phyloP scores from a whole-genome alignment of 2,329 filamentous ascomycete species.

The Fusarium lyarnte region DNA sequence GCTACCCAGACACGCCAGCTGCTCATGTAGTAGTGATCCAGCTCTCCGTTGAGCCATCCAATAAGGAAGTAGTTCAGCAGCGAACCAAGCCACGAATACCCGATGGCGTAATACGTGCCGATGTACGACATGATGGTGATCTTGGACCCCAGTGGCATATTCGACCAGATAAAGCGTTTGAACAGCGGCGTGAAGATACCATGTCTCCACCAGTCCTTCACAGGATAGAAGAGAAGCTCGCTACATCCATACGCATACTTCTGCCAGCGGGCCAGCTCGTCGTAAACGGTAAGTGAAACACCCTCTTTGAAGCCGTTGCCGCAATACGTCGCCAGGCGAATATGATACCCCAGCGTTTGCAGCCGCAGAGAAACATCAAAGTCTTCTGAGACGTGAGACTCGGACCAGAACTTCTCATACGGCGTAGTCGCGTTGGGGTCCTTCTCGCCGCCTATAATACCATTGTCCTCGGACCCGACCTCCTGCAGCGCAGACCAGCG shows the following conservation, averaged over 20 bases:
- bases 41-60: conserved; percentile 72
- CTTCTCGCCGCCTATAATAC: conserved; percentile 41
- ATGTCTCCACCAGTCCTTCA: conserved; percentile 44
- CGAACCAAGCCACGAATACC: conserved; percentile 58
- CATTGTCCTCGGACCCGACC: conserved; percentile 48
- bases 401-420: conserved; percentile 72
- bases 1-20: conserved; percentile 70
- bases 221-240: conserved; percentile 74
- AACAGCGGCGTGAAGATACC: background rate
- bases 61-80: conserved; percentile 77
- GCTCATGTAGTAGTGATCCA: conserved; percentile 74
- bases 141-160: conserved; percentile 36
- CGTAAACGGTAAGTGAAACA: conserved; percentile 77
- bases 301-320: conserved; percentile 77
- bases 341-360: conserved; percentile 73
- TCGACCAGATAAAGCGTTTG: background rate
- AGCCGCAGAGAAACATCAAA: conserved; percentile 74
- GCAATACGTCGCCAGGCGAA: conserved; percentile 75
- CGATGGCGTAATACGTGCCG: conserved; percentile 69
- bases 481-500: conserved; percentile 61
- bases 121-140: background rate
- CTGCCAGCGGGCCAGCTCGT: conserved; percentile 76
- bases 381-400: conserved; percentile 78
- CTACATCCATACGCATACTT: conserved; percentile 78
- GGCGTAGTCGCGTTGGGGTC: background rate